Evolutionary conservation across 345 rosid species (phyloP), one percentile per base, ranked within the genome.

Genomic region (Gossypium stocksii): DNA sequence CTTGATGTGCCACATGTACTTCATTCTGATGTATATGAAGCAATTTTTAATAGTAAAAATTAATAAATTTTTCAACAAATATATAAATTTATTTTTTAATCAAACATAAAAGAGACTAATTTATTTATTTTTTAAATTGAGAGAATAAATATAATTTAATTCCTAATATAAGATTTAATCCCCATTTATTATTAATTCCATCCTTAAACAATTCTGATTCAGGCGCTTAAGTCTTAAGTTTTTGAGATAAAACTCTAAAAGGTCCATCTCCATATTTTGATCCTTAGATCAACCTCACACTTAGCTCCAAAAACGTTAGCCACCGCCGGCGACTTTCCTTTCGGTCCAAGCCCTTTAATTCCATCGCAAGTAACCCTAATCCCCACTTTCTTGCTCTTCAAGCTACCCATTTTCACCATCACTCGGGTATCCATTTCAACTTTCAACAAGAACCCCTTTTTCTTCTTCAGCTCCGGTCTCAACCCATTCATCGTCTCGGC

Each of bases 261-360:
- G 17, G 88, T 89, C 89, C 86, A 93, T 76, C 84, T 91, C 99
- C 99, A 96, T 84, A 96, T 84, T 91, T 90, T 96, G 72, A 96
- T 54, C 54, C 94, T 83, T 1, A 93, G 89, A 86, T 96, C 97
- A 56, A 87, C 97, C 86, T 83, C 83, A 79, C 99, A 96, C 77
- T 87, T 82, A 1, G 94, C 60, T 8, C 77, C 83, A 58, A 78
- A 60, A 1, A 86, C 78, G 0, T 78, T 74, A 0, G 97, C 98
- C 71, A 86, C 81, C 15, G 85, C 49, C 23, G 94, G 92, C 0
- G 87, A 54, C 86, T 93, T 91, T 43, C 94, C 91, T 84, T 81
- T 89, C 0, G 99, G 99, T 6, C 83, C 45, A 0, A 64, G 68
- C 9, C 91, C 98, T 82, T 81, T 85, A 63, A 96, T 82, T 16